Percentiles rank a stretch among this genome's conserved stretches.
These are phyloP conservation scores for Nitzschia inconspicua DNA, from an alignment of 108 stramenopile species.

Conservation along the genomic window DNA sequence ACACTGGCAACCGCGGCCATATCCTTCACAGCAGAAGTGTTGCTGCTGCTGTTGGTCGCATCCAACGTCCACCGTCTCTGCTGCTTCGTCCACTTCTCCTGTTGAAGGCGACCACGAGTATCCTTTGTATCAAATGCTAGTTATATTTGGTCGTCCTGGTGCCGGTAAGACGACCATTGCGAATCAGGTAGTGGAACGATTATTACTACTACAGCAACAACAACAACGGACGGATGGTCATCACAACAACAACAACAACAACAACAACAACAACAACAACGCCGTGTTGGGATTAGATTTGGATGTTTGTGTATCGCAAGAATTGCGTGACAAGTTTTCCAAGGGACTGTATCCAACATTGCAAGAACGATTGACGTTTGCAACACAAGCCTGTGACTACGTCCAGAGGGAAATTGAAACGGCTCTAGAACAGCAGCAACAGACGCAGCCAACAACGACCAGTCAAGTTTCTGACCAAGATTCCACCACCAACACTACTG, in stretches of 20 bases:
- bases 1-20: too few species aligned
- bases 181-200: constrained; percentile 11
- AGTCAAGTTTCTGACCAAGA: too few species aligned
- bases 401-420: constrained; percentile 26
- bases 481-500: too few species aligned
- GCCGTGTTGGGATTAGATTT: constrained; percentile 36
- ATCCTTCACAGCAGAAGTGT: too few species aligned
- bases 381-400: constrained; percentile 40
- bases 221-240: neutral
- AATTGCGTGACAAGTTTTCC: constrained; percentile 70
- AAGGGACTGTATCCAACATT: constrained; percentile 67
- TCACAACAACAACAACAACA: neutral
- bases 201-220: neutral
- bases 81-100: too few species aligned
- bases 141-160: constrained; percentile 38
- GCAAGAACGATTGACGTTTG: constrained; percentile 48
- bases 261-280: neutral
- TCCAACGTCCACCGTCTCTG: too few species aligned
- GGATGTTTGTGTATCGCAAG: constrained; percentile 70
- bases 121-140: too few species aligned
- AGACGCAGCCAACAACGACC: too few species aligned
- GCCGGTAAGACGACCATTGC: constrained; percentile 38
- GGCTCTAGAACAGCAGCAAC: neutral
- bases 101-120: too few species aligned
- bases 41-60: too few species aligned